Conservation (phyloP, 2,329 filamentous ascomycete genomes). For the Ophiostoma populinum region DNA sequence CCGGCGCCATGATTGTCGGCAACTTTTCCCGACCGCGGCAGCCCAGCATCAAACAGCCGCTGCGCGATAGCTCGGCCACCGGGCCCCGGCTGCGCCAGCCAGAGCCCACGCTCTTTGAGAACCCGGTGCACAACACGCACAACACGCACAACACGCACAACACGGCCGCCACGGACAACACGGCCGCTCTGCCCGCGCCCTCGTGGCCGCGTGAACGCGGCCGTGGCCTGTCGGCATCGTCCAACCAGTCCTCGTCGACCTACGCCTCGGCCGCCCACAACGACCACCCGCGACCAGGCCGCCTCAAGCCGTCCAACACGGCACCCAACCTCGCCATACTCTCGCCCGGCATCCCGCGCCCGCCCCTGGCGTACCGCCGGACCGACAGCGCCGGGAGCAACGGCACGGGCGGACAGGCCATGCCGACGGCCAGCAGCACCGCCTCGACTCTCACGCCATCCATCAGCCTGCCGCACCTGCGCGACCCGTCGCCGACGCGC, state of each 20-base stretch:
- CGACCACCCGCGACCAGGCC: conserved; percentile 21
- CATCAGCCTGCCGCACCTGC: conserved; percentile 2
- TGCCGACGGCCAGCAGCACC: neutral
- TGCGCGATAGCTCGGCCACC: conserved; percentile 10
- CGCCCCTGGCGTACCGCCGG: conserved; percentile 16
- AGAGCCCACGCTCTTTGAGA: conserved; percentile 8
- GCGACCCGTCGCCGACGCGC: conserved; percentile 26
- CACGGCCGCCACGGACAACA: too few species aligned
- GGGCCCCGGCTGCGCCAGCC: conserved; percentile 9
- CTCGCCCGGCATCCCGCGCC: conserved; percentile 14
- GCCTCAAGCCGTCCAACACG: conserved; percentile 6
- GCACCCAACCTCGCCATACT: conserved; percentile 2
- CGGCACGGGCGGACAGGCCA: neutral
- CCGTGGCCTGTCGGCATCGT: conserved; percentile 28
- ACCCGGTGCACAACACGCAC: too few species aligned
- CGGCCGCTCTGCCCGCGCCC: too few species aligned
- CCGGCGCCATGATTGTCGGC: conserved; percentile 24
- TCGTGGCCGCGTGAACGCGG: conserved; percentile 26
- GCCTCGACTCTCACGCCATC: conserved; percentile 9
- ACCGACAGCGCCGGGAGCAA: conserved; percentile 20
- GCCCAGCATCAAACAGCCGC: conserved; percentile 29
- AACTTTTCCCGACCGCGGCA: conserved; percentile 46
- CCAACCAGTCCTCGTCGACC: conserved; percentile 27
- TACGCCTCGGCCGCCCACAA: conserved; percentile 25
- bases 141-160: too few species aligned